Evolutionary conservation across 2,329 filamentous ascomycete genomes (phyloP).

Genomic region (Diaporthe nobilis): DNA sequence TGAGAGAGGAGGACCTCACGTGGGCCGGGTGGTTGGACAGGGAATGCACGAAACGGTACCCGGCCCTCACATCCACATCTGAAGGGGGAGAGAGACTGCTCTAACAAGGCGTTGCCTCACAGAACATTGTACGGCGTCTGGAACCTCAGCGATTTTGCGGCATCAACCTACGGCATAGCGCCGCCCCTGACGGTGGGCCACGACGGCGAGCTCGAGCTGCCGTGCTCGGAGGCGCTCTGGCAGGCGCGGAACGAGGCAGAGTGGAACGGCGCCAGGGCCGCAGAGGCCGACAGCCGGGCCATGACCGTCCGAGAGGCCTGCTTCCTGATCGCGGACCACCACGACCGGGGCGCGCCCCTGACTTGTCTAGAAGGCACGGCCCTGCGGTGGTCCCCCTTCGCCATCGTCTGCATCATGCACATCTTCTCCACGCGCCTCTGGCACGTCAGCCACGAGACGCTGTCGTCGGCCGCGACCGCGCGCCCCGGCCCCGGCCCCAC

Average conservation of each 20-base stretch:
- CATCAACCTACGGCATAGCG: neutral
- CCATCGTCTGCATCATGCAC: constrained; percentile 7
- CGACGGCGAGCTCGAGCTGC: neutral
- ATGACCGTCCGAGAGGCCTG: neutral
- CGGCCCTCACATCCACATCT: too few species aligned
- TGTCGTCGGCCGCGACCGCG: neutral
- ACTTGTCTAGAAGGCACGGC: neutral
- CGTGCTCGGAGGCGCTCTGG: neutral
- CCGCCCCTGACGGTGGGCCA: neutral
- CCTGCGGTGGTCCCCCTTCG: neutral
- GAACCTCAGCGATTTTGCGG: neutral
- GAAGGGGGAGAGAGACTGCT: too few species aligned
- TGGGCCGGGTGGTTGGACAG: neutral
- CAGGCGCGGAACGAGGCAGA: neutral
- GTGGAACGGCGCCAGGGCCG: neutral
- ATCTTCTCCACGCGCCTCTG: constrained; percentile 6
- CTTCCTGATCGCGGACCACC: neutral
- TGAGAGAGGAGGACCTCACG: neutral
- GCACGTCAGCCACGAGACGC: constrained; percentile 7
- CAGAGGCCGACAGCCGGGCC: neutral
- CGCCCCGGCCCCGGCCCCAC: too few species aligned
- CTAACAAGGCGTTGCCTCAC: neutral
- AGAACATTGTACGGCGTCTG: neutral
- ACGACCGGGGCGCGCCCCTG: neutral
- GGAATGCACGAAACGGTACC: constrained; percentile 10